These are phyloP conservation scores for Chalciporus piperatus DNA, from an alignment of 768 basidiomycete genomes.

Conservation along the genomic window DNA sequence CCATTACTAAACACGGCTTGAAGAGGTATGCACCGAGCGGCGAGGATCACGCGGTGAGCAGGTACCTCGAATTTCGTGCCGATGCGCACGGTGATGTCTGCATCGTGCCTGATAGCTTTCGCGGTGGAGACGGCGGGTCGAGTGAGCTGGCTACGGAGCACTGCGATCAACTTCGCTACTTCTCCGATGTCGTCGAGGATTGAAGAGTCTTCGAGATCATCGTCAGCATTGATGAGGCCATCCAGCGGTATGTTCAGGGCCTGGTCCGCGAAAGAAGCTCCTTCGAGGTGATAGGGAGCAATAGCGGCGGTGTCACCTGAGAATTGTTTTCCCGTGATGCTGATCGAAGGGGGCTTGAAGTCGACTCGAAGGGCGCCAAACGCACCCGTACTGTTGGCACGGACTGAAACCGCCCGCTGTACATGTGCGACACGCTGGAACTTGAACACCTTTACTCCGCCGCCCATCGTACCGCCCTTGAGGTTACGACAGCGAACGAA, in stretches of 20 bases:
- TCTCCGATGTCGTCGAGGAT: constrained; percentile 37
- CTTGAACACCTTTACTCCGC: constrained; percentile 54
- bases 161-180: constrained; percentile 22
- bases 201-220: constrained; percentile 38
- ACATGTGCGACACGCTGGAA: constrained; percentile 78
- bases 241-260: constrained; percentile 1
- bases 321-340: constrained; percentile 52
- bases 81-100: constrained; percentile 58
- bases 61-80: constrained; percentile 47
- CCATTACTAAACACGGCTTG: constrained; percentile 39
- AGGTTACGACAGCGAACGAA: constrained; percentile 71
- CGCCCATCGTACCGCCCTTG: constrained; percentile 23
- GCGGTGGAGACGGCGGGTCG: neutral
- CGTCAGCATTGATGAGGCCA: constrained; percentile 20
- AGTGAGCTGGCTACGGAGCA: constrained; percentile 6
- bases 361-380: constrained; percentile 84
- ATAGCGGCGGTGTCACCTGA: constrained; percentile 63
- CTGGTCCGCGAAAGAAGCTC: neutral
- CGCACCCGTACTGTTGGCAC: constrained; percentile 82
- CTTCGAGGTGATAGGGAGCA: constrained; percentile 50
- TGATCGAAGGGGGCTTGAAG: constrained; percentile 55
- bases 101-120: constrained; percentile 44
- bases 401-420: constrained; percentile 84
- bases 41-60: constrained; percentile 65
- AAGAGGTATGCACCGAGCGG: constrained; percentile 52